Conservation (phyloP, 495 filamentous ascomycete species). For the Durotheca rogersii region DNA sequence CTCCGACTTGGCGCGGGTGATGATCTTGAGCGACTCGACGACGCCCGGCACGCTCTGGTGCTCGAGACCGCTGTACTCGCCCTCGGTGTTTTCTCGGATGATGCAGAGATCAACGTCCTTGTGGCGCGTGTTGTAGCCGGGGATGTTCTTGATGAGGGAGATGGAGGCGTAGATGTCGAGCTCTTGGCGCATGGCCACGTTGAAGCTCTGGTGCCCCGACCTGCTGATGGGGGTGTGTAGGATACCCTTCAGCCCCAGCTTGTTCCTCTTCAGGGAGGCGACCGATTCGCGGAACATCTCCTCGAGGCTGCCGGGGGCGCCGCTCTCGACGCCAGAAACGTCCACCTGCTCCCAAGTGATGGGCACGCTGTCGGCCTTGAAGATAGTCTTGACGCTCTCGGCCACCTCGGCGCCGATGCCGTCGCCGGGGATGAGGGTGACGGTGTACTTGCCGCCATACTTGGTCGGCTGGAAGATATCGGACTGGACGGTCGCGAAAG, state of each 20-base stretch:
- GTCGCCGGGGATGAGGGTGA: slow-evolving; percentile 96
- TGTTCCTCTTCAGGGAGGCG: slow-evolving; percentile 93
- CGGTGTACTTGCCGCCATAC: slow-evolving; percentile 98
- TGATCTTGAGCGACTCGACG: slow-evolving; percentile 99
- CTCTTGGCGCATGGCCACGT: slow-evolving; percentile 96
- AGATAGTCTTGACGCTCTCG: slow-evolving; percentile 96
- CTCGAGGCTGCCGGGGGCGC: slow-evolving; percentile 86
- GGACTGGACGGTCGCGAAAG: slow-evolving; percentile 73
- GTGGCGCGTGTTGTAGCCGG: slow-evolving; percentile 95
- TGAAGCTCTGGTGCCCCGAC: slow-evolving; percentile 98
- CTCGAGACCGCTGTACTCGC: slow-evolving; percentile 97
- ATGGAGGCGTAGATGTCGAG: slow-evolving; percentile 99
- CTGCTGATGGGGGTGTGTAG: slow-evolving; percentile 95
- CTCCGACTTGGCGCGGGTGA: slow-evolving; percentile 97
- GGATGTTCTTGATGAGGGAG: slow-evolving; percentile 98
- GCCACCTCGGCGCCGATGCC: slow-evolving; percentile 98
- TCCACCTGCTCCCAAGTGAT: slow-evolving; percentile 99
- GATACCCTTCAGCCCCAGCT: slow-evolving; percentile 96
- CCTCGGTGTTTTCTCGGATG: slow-evolving; percentile 99
- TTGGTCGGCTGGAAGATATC: slow-evolving; percentile 99
- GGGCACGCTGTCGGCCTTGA: slow-evolving; percentile 98
- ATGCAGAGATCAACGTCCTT: slow-evolving; percentile 96
- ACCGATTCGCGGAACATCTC: slow-evolving; percentile 93
- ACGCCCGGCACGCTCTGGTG: slow-evolving; percentile 97
- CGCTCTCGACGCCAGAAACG: slow-evolving; percentile 76